Conservation (phyloP, 306 rosid species). For the Glycine soja region DNA sequence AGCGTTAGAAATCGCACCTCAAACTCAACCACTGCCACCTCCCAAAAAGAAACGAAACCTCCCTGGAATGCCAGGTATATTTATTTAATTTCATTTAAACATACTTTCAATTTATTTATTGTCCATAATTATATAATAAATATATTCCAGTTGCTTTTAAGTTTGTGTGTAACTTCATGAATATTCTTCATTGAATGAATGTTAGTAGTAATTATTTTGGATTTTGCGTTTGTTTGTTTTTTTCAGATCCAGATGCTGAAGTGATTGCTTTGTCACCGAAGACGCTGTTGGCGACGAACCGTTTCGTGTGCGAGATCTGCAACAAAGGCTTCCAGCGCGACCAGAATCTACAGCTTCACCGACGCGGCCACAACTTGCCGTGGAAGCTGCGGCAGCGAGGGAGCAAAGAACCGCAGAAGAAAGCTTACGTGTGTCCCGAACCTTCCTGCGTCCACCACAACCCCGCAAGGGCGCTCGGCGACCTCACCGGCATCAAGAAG, state of each 20-base stretch:
- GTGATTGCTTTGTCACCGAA: slow-evolving; percentile 87
- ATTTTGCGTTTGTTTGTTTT: neutral
- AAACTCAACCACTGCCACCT: slow-evolving; percentile 45
- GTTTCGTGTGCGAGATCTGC: slow-evolving; percentile 97
- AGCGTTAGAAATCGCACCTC: slow-evolving; percentile 45
- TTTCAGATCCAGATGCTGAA: slow-evolving; percentile 87
- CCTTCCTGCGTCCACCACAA: slow-evolving; percentile 83
- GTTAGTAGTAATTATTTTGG: neutral
- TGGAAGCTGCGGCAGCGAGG: slow-evolving; percentile 89
- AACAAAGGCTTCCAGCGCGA: slow-evolving; percentile 90
- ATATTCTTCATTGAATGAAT: too few relatives aligned
- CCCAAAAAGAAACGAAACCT: slow-evolving; percentile 87
- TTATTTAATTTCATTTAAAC: neutral
- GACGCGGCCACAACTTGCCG: slow-evolving; percentile 92
- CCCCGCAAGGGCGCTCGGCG: slow-evolving; percentile 80
- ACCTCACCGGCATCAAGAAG: slow-evolving; percentile 88
- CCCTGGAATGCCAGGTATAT: slow-evolving; percentile 91
- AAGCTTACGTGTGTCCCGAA: slow-evolving; percentile 85
- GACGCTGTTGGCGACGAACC: slow-evolving; percentile 77
- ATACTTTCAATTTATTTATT: neutral
- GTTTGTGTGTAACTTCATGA: neutral
- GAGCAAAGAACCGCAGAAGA: slow-evolving; percentile 68
- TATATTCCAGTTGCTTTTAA: neutral
- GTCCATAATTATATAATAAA: neutral
- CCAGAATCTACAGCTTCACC: slow-evolving; percentile 94